These are phyloP conservation scores for Yarrowia sp. DNA, from an alignment of 805 yeast species.

Conservation along the genomic window DNA sequence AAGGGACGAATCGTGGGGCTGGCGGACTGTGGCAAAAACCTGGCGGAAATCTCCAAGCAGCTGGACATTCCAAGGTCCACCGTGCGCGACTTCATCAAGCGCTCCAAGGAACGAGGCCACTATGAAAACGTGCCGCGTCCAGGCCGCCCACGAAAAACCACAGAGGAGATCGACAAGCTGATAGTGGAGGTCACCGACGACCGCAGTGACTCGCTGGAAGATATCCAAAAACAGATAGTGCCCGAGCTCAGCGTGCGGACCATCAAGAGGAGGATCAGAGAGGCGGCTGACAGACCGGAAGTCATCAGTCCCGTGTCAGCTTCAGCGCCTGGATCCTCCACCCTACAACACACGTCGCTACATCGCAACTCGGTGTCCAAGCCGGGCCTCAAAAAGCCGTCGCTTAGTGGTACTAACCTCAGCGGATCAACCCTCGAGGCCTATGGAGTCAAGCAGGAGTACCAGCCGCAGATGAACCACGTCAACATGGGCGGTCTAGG, in stretches of 20 bases:
- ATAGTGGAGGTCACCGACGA: slow-evolving; percentile 38
- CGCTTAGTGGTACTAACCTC: neutral
- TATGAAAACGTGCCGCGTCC: slow-evolving; percentile 39
- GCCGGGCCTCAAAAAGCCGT: slow-evolving; percentile 14
- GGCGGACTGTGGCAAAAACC: slow-evolving; percentile 40
- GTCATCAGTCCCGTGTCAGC: neutral
- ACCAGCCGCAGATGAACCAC: slow-evolving; percentile 10
- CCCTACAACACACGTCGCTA: slow-evolving; percentile 3
- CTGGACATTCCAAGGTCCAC: slow-evolving; percentile 40
- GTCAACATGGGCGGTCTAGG: neutral
- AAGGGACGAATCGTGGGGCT: slow-evolving; percentile 41
- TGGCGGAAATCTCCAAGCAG: slow-evolving; percentile 39
- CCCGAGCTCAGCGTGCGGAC: slow-evolving; percentile 39
- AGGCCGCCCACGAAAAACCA: slow-evolving; percentile 39
- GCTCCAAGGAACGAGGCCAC: slow-evolving; percentile 41
- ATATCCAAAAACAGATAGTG: slow-evolving; percentile 39
- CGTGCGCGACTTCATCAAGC: slow-evolving; percentile 40
- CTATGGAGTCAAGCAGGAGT: slow-evolving; percentile 30
- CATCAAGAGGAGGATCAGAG: slow-evolving; percentile 39
- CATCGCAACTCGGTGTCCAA: slow-evolving; percentile 11
- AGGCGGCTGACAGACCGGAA: slow-evolving; percentile 34
- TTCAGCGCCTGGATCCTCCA: slow-evolving; percentile 13
- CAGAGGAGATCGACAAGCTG: slow-evolving; percentile 38
- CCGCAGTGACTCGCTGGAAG: slow-evolving; percentile 37
- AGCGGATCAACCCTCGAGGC: neutral